These are phyloP conservation scores for Pseudozyma sp. DNA, from an alignment of 1,284 basidiomycete species.

Conservation along the genomic window DNA sequence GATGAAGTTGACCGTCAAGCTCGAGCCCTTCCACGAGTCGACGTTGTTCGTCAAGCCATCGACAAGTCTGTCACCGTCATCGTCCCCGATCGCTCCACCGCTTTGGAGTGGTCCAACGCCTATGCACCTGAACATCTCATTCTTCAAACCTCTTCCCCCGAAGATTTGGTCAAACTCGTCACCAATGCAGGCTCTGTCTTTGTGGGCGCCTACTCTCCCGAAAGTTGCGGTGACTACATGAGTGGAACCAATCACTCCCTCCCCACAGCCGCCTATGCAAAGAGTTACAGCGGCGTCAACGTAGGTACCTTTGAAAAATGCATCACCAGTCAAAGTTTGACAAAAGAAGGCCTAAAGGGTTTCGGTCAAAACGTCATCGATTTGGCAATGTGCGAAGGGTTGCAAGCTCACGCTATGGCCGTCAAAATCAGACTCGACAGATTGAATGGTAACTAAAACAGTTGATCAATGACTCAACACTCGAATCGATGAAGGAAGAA, in stretches of 20 bases:
- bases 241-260: slow-evolving; percentile 97
- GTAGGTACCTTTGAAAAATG: slow-evolving; percentile 98
- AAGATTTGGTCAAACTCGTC: slow-evolving; percentile 59
- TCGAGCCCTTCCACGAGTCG: slow-evolving; percentile 84
- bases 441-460: slow-evolving; percentile 3
- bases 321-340: slow-evolving; percentile 94
- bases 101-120: slow-evolving; percentile 90
- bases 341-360: slow-evolving; percentile 79
- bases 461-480: not conserved
- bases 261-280: slow-evolving; percentile 80
- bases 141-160: slow-evolving; percentile 55
- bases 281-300: slow-evolving; percentile 98
- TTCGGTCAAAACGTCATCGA: slow-evolving; percentile 91
- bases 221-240: slow-evolving; percentile 98
- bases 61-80: slow-evolving; percentile 90
- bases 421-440: slow-evolving; percentile 68
- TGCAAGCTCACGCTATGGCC: slow-evolving; percentile 86
- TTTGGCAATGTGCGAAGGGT: slow-evolving; percentile 92
- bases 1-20: slow-evolving; percentile 89
- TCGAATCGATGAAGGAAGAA: not conserved
- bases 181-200: slow-evolving; percentile 86
- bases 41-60: slow-evolving; percentile 90
- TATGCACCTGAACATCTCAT: slow-evolving; percentile 82
- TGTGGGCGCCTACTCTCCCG: slow-evolving; percentile 78
- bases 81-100: slow-evolving; percentile 78